A percentile compares a stretch with the other conserved stretches of the same genome.
These are phyloP conservation scores for Colletotrichum ledebouriae DNA, from an alignment of 2,329 filamentous ascomycete species.

Conservation along the genomic window DNA sequence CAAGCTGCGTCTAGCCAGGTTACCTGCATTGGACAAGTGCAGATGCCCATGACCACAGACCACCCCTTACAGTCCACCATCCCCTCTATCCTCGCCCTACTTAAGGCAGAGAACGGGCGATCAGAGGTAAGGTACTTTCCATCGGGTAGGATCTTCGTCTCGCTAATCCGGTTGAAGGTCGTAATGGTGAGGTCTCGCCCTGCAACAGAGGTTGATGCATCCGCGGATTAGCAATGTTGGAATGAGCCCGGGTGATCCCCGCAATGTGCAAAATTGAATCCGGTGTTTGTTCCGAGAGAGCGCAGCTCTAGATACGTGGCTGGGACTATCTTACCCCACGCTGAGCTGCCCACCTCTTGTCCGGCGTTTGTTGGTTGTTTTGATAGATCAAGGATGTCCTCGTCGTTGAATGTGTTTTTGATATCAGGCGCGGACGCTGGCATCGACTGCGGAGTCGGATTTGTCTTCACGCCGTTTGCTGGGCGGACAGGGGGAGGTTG, in stretches of 20 bases:
- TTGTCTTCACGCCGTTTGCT: not conserved
- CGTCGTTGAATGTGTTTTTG: slow-evolving; percentile 26
- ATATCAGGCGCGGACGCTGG: slow-evolving; percentile 11
- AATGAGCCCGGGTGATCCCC: not conserved
- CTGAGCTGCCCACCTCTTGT: not conserved
- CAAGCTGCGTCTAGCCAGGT: not conserved
- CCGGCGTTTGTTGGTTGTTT: not conserved
- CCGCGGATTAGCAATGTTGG: not conserved
- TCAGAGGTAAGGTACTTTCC: slow-evolving; percentile 9
- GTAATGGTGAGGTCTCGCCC: not conserved
- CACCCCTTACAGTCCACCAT: not conserved
- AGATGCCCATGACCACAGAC: not conserved
- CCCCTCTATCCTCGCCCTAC: not conserved
- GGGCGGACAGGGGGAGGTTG: not conserved
- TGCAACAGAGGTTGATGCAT: not conserved
- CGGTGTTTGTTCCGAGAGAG: slow-evolving; percentile 5
- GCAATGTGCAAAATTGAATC: slow-evolving; percentile 37
- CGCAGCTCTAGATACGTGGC: slow-evolving; percentile 24
- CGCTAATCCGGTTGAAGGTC: not conserved
- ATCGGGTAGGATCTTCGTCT: slow-evolving; percentile 2
- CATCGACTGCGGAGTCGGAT: slow-evolving; percentile 34
- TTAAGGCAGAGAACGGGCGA: not conserved
- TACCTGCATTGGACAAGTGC: slow-evolving; percentile 13
- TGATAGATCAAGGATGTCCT: slow-evolving; percentile 34
- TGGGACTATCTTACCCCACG: slow-evolving; percentile 21